Evolutionary conservation across 371 early-diverging fungal species (phyloP), one percentile per base, ranked within the genome.

Genomic region (Saksenaea vasiformis): DNA sequence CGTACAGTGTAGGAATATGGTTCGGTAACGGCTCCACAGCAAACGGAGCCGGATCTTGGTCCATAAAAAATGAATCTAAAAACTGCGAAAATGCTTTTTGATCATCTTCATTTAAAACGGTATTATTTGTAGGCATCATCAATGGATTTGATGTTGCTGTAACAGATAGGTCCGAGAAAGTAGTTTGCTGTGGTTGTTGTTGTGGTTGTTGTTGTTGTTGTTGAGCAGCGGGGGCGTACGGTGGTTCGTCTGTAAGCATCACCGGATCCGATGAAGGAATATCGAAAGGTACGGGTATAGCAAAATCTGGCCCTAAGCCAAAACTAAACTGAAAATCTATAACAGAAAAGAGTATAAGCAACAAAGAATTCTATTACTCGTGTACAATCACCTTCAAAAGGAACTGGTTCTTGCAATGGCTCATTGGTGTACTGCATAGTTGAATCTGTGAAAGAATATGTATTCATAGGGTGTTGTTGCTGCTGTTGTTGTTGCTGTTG

Each of bases 281-380:
- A 58, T 82, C 78, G 19, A 78, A 54, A 28, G 75, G 78, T 43
- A 81, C 66, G 31, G 82, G 82, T 57, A 81, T 78, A 28, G 78
- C 70, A 64, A 81, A 76, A 15, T 69, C 69, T 47, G 82, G 82
- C 43, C 77, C 82, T 34, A 82, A 69, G 43, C 77, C 83, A 67
- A 82, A 68, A 41, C 74, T 79, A 58, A 78, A 78, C 58, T 78
- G 72, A 47, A 82, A 82, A 28, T 82, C 83, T 80, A 38, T 27
- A 8, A 34, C n/a, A 37, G 38, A 27, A 47, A 3, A 28, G 15
- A 60, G 15, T 27, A 64, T 27, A 22, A 60, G 36, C 27, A 47
- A 54, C 27, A 36, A 38, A n/a, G 27, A n/a, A 19, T 24, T 37
- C 36, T 35, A 14, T 59, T 9, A 26, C 27, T 38, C 38, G 34